Percentiles rank a stretch among this genome's conserved stretches.
These are phyloP conservation scores for Vaccinium darrowii DNA, from an alignment of 148 eudicot genomes.

Conservation along the genomic window DNA sequence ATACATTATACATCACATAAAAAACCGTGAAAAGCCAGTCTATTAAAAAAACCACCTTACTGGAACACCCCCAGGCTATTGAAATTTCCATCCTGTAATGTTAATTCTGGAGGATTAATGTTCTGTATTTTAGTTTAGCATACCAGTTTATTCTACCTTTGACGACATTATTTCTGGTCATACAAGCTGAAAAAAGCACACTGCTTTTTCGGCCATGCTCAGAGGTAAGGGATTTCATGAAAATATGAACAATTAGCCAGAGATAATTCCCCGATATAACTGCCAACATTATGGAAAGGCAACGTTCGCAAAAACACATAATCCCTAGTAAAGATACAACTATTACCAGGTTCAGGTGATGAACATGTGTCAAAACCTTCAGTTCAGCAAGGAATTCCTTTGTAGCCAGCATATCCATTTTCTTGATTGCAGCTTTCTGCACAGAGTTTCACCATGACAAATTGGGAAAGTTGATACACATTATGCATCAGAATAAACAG, in stretches of 20 bases:
- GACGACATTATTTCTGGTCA: too few relatives aligned
- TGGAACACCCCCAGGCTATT: too few relatives aligned
- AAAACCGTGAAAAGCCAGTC: too few relatives aligned
- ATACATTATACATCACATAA: too few relatives aligned
- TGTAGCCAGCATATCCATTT: constrained; percentile 95
- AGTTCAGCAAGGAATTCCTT: constrained; percentile 91
- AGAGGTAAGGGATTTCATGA: background rate
- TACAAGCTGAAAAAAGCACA: too few relatives aligned
- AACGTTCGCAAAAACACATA: background rate
- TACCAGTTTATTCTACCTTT: too few relatives aligned
- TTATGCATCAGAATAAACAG: background rate
- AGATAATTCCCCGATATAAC: background rate
- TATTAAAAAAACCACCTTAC: too few relatives aligned
- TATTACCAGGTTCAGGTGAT: constrained; percentile 91
- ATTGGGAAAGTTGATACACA: background rate
- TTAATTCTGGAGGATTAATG: too few relatives aligned
- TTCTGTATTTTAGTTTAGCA: too few relatives aligned
- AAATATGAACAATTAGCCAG: background rate
- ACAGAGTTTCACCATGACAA: background rate
- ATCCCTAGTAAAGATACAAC: background rate
- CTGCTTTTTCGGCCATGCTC: background rate
- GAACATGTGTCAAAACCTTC: constrained; percentile 88
- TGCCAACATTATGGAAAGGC: background rate
- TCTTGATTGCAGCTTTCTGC: constrained; percentile 96
- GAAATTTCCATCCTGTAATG: background rate